Percentiles rank a stretch among this genome's conserved stretches.
Conservation (phyloP, 2,329 filamentous ascomycete species). For the Macroventuria anomochaeta region DNA sequence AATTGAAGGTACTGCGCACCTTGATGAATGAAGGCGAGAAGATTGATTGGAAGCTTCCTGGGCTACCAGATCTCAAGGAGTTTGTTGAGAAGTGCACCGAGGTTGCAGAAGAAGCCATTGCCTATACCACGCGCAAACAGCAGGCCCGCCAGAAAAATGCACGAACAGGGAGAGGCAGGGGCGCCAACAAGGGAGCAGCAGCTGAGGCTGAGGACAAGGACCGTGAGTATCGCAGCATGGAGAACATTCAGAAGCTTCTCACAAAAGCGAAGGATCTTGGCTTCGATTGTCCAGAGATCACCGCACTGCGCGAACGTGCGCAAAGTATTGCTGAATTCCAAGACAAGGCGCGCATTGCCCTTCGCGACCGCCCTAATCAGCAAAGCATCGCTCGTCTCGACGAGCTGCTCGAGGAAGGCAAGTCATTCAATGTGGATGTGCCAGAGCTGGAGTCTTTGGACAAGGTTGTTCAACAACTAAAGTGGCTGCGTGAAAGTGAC, state of each 20-base stretch:
- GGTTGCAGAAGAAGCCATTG: slow-evolving; percentile 96
- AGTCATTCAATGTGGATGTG: slow-evolving; percentile 88
- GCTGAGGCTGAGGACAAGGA: slow-evolving; percentile 84
- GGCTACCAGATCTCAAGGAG: slow-evolving; percentile 78
- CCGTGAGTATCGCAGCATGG: slow-evolving; percentile 83
- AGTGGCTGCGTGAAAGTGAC: slow-evolving; percentile 83
- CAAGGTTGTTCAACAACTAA: slow-evolving; percentile 79
- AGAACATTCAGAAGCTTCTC: slow-evolving; percentile 86
- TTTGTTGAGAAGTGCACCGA: slow-evolving; percentile 97
- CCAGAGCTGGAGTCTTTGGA: slow-evolving; percentile 86
- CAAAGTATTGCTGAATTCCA: slow-evolving; percentile 86
- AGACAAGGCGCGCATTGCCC: slow-evolving; percentile 71
- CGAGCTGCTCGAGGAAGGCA: slow-evolving; percentile 87
- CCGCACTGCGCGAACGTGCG: slow-evolving; percentile 81
- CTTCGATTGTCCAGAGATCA: slow-evolving; percentile 93
- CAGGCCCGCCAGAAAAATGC: slow-evolving; percentile 96
- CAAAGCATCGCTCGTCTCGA: slow-evolving; percentile 76
- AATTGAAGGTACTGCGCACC: slow-evolving; percentile 82
- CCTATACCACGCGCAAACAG: slow-evolving; percentile 95
- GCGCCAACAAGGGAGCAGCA: slow-evolving; percentile 65
- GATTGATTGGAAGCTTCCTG: slow-evolving; percentile 87
- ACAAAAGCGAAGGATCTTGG: slow-evolving; percentile 83
- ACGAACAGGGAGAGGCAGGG: slow-evolving; percentile 78
- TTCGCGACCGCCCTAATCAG: slow-evolving; percentile 62
- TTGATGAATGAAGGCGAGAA: slow-evolving; percentile 93